Percentiles rank a stretch among this genome's conserved stretches.
Evolutionary conservation across 768 basidiomycete species (phyloP).

Genomic region (Mycena filopes): DNA sequence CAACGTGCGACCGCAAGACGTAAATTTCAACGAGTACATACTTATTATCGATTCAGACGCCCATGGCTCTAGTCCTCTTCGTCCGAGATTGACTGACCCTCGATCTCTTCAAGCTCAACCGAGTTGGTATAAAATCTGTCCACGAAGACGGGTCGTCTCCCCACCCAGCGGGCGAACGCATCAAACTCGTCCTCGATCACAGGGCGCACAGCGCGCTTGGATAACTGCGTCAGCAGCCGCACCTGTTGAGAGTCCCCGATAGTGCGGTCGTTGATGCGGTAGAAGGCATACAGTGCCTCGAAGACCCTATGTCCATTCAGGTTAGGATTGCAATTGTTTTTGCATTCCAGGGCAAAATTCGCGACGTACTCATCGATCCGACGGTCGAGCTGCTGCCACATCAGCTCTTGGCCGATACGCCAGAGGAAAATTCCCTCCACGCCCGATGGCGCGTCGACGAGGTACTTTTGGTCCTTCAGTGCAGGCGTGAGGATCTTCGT

Average conservation of each 20-base stretch:
- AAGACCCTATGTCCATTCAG: slow-evolving; percentile 15
- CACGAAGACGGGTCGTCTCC: slow-evolving; percentile 7
- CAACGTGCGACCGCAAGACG: no score
- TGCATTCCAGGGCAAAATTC: no score
- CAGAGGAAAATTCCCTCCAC: not conserved
- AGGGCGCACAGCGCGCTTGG: slow-evolving; percentile 6
- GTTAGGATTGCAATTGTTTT: no score
- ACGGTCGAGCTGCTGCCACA: slow-evolving; percentile 26
- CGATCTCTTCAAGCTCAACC: not conserved
- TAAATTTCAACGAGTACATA: no score
- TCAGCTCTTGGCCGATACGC: slow-evolving; percentile 9
- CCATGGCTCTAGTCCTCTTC: no score
- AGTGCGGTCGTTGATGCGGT: slow-evolving; percentile 6
- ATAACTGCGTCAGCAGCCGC: slow-evolving; percentile 11
- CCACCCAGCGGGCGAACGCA: slow-evolving; percentile 24
- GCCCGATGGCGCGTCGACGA: not conserved
- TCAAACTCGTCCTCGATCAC: slow-evolving; percentile 19
- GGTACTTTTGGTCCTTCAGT: not conserved
- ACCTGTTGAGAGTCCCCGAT: not conserved
- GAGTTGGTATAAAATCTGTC: not conserved
- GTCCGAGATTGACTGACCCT: no score
- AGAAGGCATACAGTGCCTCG: slow-evolving; percentile 18
- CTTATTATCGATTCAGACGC: no score
- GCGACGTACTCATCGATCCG: slow-evolving; percentile 17
- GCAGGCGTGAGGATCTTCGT: slow-evolving; percentile 1